Evolutionary conservation across 2,329 filamentous ascomycete genomes (phyloP).

Genomic region (Cladophialophora carrionii): DNA sequence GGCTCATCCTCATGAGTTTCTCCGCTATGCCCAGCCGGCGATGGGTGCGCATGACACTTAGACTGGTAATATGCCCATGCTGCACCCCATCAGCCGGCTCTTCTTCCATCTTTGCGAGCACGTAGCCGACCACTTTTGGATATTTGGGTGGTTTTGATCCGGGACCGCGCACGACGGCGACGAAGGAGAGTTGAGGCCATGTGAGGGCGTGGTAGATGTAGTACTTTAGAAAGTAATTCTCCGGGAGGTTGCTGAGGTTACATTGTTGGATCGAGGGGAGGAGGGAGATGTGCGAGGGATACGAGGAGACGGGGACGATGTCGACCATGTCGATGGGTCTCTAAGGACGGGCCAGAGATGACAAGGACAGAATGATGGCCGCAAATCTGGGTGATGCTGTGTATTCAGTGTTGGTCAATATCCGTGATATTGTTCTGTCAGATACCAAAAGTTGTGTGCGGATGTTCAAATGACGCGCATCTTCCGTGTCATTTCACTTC

Average conservation of each 20-base stretch:
- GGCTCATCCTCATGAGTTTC: constrained; percentile 95
- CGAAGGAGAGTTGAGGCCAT: constrained; percentile 96
- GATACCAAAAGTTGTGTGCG: constrained; percentile 1
- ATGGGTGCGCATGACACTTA: constrained; percentile 97
- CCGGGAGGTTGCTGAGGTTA: constrained; percentile 97
- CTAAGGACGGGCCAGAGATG: not conserved
- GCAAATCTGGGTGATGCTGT: not conserved
- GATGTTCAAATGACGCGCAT: constrained; percentile 14
- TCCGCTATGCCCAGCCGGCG: constrained; percentile 88
- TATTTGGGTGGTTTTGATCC: constrained; percentile 80
- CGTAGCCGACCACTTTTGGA: constrained; percentile 97
- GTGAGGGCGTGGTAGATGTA: constrained; percentile 98
- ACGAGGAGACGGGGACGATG: constrained; percentile 53
- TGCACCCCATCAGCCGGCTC: constrained; percentile 87
- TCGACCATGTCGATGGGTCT: constrained; percentile 47
- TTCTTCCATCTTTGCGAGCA: constrained; percentile 99
- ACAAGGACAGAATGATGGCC: constrained; percentile 4
- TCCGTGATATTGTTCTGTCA: not conserved
- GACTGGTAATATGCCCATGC: constrained; percentile 93
- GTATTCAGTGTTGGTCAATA: constrained; percentile 6
- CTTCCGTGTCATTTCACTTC: not conserved
- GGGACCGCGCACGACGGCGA: constrained; percentile 82
- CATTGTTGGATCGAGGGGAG: constrained; percentile 90
- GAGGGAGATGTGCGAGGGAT: constrained; percentile 72
- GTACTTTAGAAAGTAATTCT: constrained; percentile 99